Base-by-base conservation (phyloP, 1,139 yeast species). In the Wickerhamomyces sp. region DNA sequence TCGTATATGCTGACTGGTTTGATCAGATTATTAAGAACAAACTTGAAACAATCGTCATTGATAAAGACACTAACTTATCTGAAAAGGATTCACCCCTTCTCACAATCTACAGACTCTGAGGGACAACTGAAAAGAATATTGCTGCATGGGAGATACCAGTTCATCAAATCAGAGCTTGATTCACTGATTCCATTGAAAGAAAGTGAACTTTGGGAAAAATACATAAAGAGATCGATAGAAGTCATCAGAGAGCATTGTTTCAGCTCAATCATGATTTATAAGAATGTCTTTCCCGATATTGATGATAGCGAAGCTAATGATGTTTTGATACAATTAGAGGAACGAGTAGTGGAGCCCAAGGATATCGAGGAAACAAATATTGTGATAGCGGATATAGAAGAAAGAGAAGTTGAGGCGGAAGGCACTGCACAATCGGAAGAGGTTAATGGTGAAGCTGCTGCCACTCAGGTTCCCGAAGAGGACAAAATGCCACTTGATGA, bases 161-260 rank as follows among this genome's bases (percentile, higher is more conserved):
- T 78, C 51, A 78, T 83, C 28, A 55, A 64, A 27, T 64, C 62
- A 38, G 88, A 87, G 49, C 61, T 85, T 36, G 64, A 71, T 0
- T 71, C 78, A 23, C 66, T 79, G 35, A 55, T 54, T 30, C 88
- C 84, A 0, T 61, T 81, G 42, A 68, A 68, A 32, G 64, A 61
- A 44, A 65, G 60, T 48, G 68, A 59, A 29, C 54, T 46, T 37
- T 55, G 37, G 58, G 80, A 83, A 42, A 76, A 80, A 41, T 85
- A 80, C 52, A 64, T 88, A 38, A 88, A 88, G 49, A 65, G 95
- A 44, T 81, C 74, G 50, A 72, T 88, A 30, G 97, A 91, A 56
- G 75, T 85, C 5, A 78, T 85, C 42, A 68, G 98, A 53, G 96
- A 89, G 55, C 81, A 77, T 47, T 75, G 85, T 12, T 84, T 80